Evolutionary conservation across 345 rosid genomes (phyloP), one percentile per base, ranked within the genome.

Genomic region (Corchorus olitorius): DNA sequence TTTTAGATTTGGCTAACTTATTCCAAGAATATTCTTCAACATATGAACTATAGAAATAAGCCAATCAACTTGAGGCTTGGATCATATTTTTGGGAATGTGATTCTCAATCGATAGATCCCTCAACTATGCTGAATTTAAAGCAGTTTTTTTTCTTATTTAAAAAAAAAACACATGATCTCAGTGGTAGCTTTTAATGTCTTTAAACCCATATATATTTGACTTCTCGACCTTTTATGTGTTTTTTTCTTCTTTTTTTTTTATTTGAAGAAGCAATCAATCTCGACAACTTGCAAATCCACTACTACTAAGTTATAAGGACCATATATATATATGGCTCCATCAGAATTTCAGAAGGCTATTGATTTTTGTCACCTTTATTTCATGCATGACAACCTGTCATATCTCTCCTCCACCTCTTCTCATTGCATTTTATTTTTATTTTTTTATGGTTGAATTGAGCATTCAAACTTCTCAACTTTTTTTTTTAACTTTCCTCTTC

Each of bases 361-460:
- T 81, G 20, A 66, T 50, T 76, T 73, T 17, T 35, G 54, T 50
- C 53, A 65, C 52, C 33, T 10, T 45, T 65, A 12, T 43, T 43
- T 2, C 56, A 49, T 50, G 65, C 70, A 19, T 41, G 65, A 72
- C 84, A 82, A 13, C 77, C 72, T 78, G 81, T 75, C 76, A 6
- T 41, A 22, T 19, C 67, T 34, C 45, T 8, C 19, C 64, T 22
- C 64, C 3, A 9, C 37, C 34, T 34, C 34, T 7, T 1, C 14
- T 8, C 20, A 49, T 64, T 67, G 72, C 83, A 73, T 8, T n/a
- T 41, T 7, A 8, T 48, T 50, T 8, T 61, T 58, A 13, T 27
- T 50, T 8, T 61, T 58, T 5, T 27, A 27, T 27, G 1, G 27
- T 27, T 39, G 39, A 35, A 66, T 76, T 76, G 70, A 55, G 77